phyloP scores from a whole-genome alignment of 495 filamentous ascomycete species.

The Daldinia decipiens region DNA sequence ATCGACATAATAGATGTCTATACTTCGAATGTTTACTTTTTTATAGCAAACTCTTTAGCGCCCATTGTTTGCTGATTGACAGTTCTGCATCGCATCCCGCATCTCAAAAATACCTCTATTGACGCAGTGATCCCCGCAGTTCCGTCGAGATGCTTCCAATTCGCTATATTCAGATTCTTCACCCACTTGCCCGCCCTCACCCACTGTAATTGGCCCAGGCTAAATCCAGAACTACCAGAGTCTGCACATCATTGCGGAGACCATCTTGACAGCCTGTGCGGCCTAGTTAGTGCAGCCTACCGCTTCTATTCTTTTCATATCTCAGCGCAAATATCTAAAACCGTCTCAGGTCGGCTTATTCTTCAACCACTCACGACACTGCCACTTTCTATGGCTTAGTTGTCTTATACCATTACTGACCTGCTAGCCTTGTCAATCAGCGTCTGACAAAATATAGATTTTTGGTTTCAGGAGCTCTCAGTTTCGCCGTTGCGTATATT shows the following conservation, averaged over 20 bases:
- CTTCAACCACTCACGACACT: constrained; percentile 8
- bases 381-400: constrained; percentile 4
- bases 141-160: constrained; percentile 31
- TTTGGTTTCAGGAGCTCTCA: background rate
- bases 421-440: background rate
- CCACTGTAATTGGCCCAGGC: constrained; percentile 29
- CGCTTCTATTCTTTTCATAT: constrained; percentile 29
- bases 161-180: constrained; percentile 29
- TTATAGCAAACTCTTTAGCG: constrained; percentile 26
- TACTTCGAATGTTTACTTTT: constrained; percentile 13
- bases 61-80: constrained; percentile 1
- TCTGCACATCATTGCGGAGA: constrained; percentile 45
- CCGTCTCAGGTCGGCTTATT: constrained; percentile 1
- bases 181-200: background rate
- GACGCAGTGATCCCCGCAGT: constrained; percentile 13
- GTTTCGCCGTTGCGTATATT: background rate
- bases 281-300: constrained; percentile 5
- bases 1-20: background rate
- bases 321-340: constrained; percentile 4
- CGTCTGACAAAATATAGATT: background rate
- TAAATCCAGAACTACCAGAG: constrained; percentile 19
- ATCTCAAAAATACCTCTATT: constrained; percentile 6
- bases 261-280: constrained; percentile 5
- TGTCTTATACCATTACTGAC: background rate
- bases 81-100: constrained; percentile 1